phyloP scores from a whole-genome alignment of 352 stramenopile genomes.

The Albugo candida region DNA sequence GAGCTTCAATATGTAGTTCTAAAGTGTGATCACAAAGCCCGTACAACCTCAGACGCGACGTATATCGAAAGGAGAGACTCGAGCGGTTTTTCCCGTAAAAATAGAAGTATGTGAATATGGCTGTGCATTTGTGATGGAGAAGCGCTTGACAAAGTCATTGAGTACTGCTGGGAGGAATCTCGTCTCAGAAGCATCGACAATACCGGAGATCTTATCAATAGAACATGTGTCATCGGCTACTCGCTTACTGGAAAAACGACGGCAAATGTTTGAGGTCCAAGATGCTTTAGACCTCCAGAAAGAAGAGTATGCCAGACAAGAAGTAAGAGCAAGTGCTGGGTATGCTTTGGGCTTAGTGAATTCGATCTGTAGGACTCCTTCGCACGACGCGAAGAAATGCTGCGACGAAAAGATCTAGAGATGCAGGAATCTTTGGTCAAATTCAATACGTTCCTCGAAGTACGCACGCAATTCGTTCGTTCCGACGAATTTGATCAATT shows the following conservation, averaged over 20 bases:
- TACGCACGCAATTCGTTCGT: not conserved
- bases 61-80: too few relatives aligned
- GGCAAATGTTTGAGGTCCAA: conserved; percentile 91
- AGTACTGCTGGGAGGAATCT: too few relatives aligned
- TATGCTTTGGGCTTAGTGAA: not conserved
- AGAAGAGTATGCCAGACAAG: conserved; percentile 79
- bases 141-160: too few relatives aligned
- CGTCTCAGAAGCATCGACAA: too few relatives aligned
- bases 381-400: conserved; percentile 79
- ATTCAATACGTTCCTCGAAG: conserved; percentile 87
- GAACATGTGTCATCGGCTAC: conserved; percentile 87
- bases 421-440: conserved; percentile 91
- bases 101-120: too few relatives aligned
- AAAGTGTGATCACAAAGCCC: too few relatives aligned
- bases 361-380: conserved; percentile 58
- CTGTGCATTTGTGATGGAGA: too few relatives aligned
- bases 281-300: conserved; percentile 88
- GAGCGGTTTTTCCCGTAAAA: too few relatives aligned
- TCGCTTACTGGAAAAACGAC: conserved; percentile 82
- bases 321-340: conserved; percentile 9
- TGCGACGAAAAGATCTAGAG: conserved; percentile 88
- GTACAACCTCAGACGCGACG: too few relatives aligned
- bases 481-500: not conserved
- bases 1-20: too few relatives aligned
- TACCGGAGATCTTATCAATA: conserved; percentile 59